Percentiles rank a stretch among this genome's conserved stretches.
Conservation (phyloP, 257 asterid species). For the Petunia secreta region DNA sequence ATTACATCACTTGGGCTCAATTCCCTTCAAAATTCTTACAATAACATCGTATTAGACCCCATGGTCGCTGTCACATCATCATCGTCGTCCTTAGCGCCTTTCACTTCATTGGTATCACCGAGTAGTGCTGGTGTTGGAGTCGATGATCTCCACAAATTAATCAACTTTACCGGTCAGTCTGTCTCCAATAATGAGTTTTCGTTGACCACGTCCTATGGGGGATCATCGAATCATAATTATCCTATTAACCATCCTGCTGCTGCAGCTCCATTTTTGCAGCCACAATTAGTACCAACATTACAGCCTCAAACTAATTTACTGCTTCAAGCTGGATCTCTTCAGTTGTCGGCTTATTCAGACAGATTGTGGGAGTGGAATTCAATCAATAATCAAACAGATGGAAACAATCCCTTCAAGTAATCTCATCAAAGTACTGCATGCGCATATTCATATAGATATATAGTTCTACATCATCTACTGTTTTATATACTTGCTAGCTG, state of each 20-base stretch:
- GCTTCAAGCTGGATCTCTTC: constrained; percentile 44
- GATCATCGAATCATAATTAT: background rate
- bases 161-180: constrained; percentile 44
- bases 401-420: constrained; percentile 27
- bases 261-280: constrained; percentile 38
- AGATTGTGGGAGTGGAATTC: constrained; percentile 91
- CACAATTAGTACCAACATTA: background rate
- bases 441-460: background rate
- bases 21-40: constrained; percentile 42
- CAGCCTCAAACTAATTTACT: constrained; percentile 24
- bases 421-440: background rate
- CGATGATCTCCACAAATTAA: constrained; percentile 76
- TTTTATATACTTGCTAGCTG: background rate
- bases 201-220: too few species aligned
- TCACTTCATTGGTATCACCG: constrained; percentile 32
- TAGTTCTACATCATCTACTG: background rate
- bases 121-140: constrained; percentile 32
- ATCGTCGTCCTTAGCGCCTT: constrained; percentile 25
- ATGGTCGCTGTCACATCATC: constrained; percentile 27
- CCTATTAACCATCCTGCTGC: constrained; percentile 38
- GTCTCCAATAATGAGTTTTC: constrained; percentile 1
- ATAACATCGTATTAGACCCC: constrained; percentile 11
- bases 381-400: constrained; percentile 16
- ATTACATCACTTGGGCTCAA: constrained; percentile 53
- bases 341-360: constrained; percentile 44